phyloP scores from a whole-genome alignment of 192 early-diverging fungal genomes.

The Podila clonocystis region DNA sequence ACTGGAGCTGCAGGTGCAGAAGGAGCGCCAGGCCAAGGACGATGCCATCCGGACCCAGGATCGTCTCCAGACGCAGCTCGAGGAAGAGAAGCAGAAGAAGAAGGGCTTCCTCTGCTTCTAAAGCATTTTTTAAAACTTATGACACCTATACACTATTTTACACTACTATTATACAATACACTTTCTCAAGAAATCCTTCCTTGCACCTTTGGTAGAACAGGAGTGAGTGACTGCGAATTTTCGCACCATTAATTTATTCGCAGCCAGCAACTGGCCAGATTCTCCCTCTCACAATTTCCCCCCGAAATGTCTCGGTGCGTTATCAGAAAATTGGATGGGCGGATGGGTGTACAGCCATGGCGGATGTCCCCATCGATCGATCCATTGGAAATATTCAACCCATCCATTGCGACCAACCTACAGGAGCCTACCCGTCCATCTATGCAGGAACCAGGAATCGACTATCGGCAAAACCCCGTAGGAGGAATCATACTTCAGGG shows the following conservation, averaged over 20 bases:
- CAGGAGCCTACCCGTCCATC: not conserved
- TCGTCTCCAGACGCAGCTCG: conserved; percentile 30
- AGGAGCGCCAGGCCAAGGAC: conserved; percentile 43
- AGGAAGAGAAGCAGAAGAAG: conserved; percentile 48
- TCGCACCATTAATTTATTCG: not conserved
- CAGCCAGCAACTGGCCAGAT: not conserved
- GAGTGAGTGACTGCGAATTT: not conserved
- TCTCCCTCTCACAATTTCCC: not conserved
- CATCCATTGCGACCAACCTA: not conserved
- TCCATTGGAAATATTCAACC: not conserved
- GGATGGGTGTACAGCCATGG: not conserved
- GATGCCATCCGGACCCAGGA: conserved; percentile 33
- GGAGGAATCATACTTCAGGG: not conserved
- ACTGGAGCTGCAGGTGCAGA: conserved; percentile 35
- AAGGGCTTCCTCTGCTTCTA: conserved; percentile 49
- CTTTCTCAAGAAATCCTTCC: not conserved
- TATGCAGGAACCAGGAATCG: not conserved
- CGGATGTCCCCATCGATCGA: not conserved
- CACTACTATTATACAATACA: not conserved
- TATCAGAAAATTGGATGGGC: not conserved
- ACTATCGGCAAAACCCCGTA: not conserved
- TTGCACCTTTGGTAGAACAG: not conserved
- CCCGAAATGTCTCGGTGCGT: conserved; percentile 7
- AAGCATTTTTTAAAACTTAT: conserved; percentile 3
- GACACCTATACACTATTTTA: too few species aligned